Evolutionary conservation across 148 eudicot species (phyloP).

Genomic region (Beta vulgaris): DNA sequence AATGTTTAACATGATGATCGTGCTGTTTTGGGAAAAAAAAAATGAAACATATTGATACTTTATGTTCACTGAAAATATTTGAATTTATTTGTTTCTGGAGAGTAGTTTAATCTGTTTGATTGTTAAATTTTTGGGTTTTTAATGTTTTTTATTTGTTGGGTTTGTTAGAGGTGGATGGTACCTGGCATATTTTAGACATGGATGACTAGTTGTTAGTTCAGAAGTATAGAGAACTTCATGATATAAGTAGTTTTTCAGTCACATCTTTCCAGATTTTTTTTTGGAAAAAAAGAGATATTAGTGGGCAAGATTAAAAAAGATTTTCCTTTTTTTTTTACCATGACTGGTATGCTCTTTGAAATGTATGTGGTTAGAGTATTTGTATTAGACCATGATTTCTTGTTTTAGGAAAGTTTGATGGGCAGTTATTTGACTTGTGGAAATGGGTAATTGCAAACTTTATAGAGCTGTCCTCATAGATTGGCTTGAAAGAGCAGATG

Average conservation of each 20-base stretch:
- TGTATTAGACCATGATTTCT: background rate
- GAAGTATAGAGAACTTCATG: conserved; percentile 12
- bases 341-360: conserved; percentile 3
- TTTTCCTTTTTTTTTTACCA: background rate
- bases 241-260: conserved; percentile 19
- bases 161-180: conserved; percentile 5
- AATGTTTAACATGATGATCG: conserved; percentile 20
- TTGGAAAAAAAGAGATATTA: conserved; percentile 7
- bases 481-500: background rate
- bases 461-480: background rate
- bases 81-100: background rate
- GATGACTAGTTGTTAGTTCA: conserved; percentile 16
- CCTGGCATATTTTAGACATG: conserved; percentile 7
- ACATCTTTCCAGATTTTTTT: background rate
- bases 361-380: conserved; percentile 19
- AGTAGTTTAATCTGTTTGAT: background rate
- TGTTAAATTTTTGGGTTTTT: conserved; percentile 3
- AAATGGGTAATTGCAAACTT: conserved; percentile 6
- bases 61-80: background rate
- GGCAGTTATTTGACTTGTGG: conserved; percentile 13
- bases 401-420: conserved; percentile 16
- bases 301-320: background rate
- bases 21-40: background rate
- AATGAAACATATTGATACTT: background rate
- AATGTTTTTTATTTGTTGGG: background rate